Evolutionary conservation across 257 asterid species (phyloP), one percentile per base, ranked within the genome.

Genomic region (Jasminum sambac): DNA sequence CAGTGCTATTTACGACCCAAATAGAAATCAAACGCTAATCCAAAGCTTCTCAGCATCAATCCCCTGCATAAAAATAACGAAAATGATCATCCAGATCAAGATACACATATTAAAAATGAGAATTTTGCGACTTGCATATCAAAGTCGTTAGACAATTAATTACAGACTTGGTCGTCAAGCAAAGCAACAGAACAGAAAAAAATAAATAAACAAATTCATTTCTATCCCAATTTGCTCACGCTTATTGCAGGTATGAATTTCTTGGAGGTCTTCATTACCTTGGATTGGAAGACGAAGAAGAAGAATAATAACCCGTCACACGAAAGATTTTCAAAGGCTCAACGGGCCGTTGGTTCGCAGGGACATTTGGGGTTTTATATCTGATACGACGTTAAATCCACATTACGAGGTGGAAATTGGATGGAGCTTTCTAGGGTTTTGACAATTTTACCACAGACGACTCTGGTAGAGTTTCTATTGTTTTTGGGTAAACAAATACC

Each of bases 391-490:
- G 76, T 63, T 46, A 59, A 68, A 63, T 67, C 23, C 55, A 19
- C 24, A 60, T 75, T 69, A 67, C 75, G 74, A 80, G 76, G 81
- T 38, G 63, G 46, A 57, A 60, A 69, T 23, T 4, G 39, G 70
- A 70, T 57, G 81, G 68, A 74, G 66, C 74, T 79, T 79, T 81
- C 84, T 81, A 79, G 86, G 89, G 86, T 71, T 77, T 81, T 79
- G 78, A 73, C 79, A 78, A 69, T 66, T 68, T 52, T 14, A 11
- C 50, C 50, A 10, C 11, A 39, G 43, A 39, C 11, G 11, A 39
- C 43, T 43, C 50, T 14, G 50, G 50, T 43, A 43, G 13, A 43
- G 16, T 1, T 43, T 13, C 50, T 43, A n/a, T 12, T 43, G 36
- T 30, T 12, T 7, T 43, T 43, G 30, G 36, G 62, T 5, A 50